These are phyloP conservation scores for Gelatoporia subvermispora DNA, from an alignment of 768 basidiomycete species.

Conservation along the genomic window DNA sequence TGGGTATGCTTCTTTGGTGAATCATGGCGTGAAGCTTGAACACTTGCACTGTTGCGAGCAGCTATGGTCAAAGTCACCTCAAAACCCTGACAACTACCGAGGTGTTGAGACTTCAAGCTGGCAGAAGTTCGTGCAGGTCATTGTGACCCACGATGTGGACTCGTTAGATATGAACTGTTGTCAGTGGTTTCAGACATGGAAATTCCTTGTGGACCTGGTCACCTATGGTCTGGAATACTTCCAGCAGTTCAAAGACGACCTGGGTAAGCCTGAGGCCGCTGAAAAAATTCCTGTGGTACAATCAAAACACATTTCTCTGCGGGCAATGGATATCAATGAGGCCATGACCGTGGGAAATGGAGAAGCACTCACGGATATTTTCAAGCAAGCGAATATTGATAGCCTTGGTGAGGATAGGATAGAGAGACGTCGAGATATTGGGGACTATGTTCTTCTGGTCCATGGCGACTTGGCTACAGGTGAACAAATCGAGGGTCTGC, in stretches of 20 bases:
- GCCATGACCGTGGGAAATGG: slow-evolving; percentile 17
- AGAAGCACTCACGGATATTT: slow-evolving; percentile 19
- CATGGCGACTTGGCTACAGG: slow-evolving; percentile 18
- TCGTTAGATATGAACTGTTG: not conserved
- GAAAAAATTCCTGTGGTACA: slow-evolving; percentile 15
- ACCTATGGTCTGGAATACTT: slow-evolving; percentile 19
- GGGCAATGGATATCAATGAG: slow-evolving; percentile 18
- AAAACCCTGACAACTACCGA: slow-evolving; percentile 15
- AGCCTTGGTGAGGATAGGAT: not conserved
- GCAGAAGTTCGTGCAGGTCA: not conserved
- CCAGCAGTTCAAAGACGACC: not conserved
- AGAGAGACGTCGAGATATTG: not conserved
- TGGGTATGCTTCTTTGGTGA: slow-evolving; percentile 26
- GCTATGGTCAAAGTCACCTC: slow-evolving; percentile 27
- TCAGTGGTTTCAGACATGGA: slow-evolving; percentile 16
- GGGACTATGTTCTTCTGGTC: slow-evolving; percentile 10
- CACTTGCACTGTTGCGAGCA: slow-evolving; percentile 29
- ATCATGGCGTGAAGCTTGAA: slow-evolving; percentile 8
- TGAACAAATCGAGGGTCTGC: slow-evolving; percentile 3
- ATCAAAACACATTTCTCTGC: slow-evolving; percentile 10
- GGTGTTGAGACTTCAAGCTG: not conserved
- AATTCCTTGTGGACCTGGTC: slow-evolving; percentile 23
- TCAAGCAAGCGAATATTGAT: slow-evolving; percentile 11
- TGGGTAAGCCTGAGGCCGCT: slow-evolving; percentile 11
- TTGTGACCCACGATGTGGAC: not conserved